Conservation (phyloP, 179 eudicot species). For the Nepenthes alata region DNA sequence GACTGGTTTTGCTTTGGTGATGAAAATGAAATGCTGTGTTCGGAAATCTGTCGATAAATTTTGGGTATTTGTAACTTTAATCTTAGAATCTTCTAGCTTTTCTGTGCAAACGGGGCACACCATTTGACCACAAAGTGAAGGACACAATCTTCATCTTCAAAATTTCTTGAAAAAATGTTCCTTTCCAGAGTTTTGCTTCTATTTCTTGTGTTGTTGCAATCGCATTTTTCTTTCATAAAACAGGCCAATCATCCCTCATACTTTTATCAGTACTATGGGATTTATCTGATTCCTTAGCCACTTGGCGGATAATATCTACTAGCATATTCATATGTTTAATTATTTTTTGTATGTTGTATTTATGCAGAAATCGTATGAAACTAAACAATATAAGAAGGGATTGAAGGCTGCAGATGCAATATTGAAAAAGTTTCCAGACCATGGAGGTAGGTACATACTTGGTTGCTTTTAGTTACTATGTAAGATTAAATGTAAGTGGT, state of each 20-base stretch:
- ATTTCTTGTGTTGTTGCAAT: background rate
- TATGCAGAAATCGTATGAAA: conserved; percentile 91
- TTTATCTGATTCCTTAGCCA: background rate
- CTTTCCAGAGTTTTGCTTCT: background rate
- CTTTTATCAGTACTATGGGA: background rate
- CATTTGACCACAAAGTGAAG: too few relatives aligned
- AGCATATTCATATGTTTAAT: background rate
- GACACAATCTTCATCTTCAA: too few relatives aligned
- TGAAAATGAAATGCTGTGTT: too few relatives aligned
- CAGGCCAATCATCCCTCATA: too few relatives aligned
- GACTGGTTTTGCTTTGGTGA: too few relatives aligned
- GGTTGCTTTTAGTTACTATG: background rate
- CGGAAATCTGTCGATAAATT: too few relatives aligned
- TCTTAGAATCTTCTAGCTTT: too few relatives aligned
- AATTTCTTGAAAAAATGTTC: too few relatives aligned
- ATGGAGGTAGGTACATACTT: conserved; percentile 67
- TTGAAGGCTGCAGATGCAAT: conserved; percentile 96
- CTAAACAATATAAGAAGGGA: conserved; percentile 97
- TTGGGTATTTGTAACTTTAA: too few relatives aligned
- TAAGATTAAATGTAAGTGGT: background rate
- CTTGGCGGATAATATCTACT: background rate
- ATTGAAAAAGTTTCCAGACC: conserved; percentile 89
- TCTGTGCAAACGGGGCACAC: too few relatives aligned
- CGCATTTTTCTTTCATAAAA: too few relatives aligned
- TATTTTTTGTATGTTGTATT: background rate